Conservation (phyloP, 2,329 filamentous ascomycete species). For the Arthrobotrys pseudoclavata region DNA sequence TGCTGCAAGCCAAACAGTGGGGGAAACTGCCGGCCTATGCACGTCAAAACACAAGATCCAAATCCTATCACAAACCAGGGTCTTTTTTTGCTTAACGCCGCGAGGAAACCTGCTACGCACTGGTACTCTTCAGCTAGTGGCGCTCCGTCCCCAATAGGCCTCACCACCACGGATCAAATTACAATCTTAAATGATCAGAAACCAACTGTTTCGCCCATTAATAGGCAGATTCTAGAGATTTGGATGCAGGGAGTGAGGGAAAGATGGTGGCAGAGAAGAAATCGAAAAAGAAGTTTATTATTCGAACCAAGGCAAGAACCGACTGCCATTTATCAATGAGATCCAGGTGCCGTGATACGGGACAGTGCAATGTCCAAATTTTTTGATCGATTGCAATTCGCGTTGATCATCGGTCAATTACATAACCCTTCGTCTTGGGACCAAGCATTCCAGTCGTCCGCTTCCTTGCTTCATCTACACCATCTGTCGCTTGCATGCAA, state of each 20-base stretch:
- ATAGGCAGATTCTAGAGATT: slow-evolving; percentile 21
- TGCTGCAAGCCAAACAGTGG: slow-evolving; percentile 24
- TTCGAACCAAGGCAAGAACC: slow-evolving; percentile 10
- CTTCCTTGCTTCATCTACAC: slow-evolving; percentile 50
- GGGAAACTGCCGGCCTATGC: slow-evolving; percentile 42
- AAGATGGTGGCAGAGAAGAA: background rate
- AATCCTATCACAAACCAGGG: slow-evolving; percentile 43
- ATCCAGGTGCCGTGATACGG: slow-evolving; percentile 19
- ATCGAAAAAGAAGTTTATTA: background rate
- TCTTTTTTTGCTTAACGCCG: slow-evolving; percentile 58
- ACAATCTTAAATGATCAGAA: slow-evolving; percentile 17
- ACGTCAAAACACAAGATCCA: slow-evolving; percentile 52
- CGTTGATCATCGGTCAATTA: slow-evolving; percentile 44
- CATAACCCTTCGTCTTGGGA: slow-evolving; percentile 30
- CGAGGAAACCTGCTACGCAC: background rate
- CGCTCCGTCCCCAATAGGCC: slow-evolving; percentile 39
- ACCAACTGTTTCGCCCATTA: slow-evolving; percentile 4
- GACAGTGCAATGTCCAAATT: slow-evolving; percentile 8
- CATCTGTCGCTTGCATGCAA: slow-evolving; percentile 49
- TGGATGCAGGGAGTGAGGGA: slow-evolving; percentile 32
- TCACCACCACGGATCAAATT: slow-evolving; percentile 51
- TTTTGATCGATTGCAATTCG: slow-evolving; percentile 18
- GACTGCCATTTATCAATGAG: slow-evolving; percentile 1
- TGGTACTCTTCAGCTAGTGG: slow-evolving; percentile 44
- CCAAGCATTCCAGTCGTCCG: slow-evolving; percentile 30